phyloP scores from a whole-genome alignment of 345 rosid genomes.

The Euphorbia peplus region DNA sequence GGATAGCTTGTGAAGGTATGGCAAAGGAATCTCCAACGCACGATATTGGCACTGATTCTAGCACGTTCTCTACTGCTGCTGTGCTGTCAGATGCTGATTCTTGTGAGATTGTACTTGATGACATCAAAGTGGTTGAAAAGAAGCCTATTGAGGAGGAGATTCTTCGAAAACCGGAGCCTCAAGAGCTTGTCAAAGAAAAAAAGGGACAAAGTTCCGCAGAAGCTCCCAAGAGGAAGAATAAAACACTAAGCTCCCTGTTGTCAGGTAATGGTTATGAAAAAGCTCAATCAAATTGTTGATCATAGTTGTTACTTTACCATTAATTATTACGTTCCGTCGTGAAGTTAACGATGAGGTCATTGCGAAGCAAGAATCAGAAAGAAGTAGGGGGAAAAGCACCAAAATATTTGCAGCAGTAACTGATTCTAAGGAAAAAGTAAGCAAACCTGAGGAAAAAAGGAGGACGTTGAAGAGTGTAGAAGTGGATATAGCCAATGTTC shows the following conservation, averaged over 20 bases:
- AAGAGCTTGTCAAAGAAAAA: constrained; percentile 16
- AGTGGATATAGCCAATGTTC: constrained; percentile 31
- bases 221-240: constrained; percentile 27
- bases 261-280: constrained; percentile 18
- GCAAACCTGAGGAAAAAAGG: constrained; percentile 37
- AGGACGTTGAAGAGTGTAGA: constrained; percentile 22
- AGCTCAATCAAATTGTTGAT: constrained; percentile 31
- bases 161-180: background rate
- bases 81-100: constrained; percentile 11
- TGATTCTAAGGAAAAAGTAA: constrained; percentile 29
- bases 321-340: background rate
- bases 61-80: constrained; percentile 1
- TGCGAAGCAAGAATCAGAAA: constrained; percentile 28
- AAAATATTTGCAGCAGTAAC: constrained; percentile 26
- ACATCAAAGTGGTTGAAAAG: constrained; percentile 7
- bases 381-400: constrained; percentile 33
- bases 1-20: constrained; percentile 24
- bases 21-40: constrained; percentile 11
- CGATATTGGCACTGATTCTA: background rate
- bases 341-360: constrained; percentile 40
- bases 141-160: constrained; percentile 23
- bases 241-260: constrained; percentile 32
- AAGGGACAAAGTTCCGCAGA: constrained; percentile 23
- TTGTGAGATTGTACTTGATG: constrained; percentile 17
- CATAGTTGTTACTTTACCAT: constrained; percentile 8